Conservation (phyloP, 768 basidiomycete genomes). For the Agaricus subrufescens region DNA sequence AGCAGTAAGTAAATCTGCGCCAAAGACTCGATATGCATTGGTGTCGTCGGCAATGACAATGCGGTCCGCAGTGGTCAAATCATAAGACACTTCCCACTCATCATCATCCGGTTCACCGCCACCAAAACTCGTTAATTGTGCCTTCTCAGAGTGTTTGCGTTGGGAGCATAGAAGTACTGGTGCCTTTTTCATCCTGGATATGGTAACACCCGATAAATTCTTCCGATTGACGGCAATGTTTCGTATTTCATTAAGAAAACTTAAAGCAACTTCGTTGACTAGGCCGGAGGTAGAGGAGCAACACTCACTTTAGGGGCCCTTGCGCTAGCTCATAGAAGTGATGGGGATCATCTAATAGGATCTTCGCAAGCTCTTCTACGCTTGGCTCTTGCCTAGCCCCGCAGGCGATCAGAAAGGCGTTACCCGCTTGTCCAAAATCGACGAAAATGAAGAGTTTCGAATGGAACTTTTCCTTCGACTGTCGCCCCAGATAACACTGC, state of each 20-base stretch:
- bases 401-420: constrained; percentile 79
- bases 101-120: constrained; percentile 39
- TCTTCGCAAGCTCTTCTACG: constrained; percentile 73
- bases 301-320: constrained; percentile 59
- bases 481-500: constrained; percentile 66
- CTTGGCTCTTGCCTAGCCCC: constrained; percentile 88
- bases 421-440: constrained; percentile 80
- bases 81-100: constrained; percentile 68
- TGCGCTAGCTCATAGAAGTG: constrained; percentile 70
- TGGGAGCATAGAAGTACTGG: constrained; percentile 75
- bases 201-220: constrained; percentile 46
- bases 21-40: constrained; percentile 74
- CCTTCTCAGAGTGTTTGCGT: constrained; percentile 39
- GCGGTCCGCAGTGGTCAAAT: constrained; percentile 62
- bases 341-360: constrained; percentile 62
- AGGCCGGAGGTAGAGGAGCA: not conserved
- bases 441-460: constrained; percentile 85
- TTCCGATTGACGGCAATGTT: constrained; percentile 78
- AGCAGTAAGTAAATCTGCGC: constrained; percentile 67
- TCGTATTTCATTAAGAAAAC: constrained; percentile 78
- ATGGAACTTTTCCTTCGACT: constrained; percentile 54
- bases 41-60: constrained; percentile 87
- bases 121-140: constrained; percentile 18
- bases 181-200: constrained; percentile 61
- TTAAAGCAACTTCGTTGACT: constrained; percentile 21